Base-by-base conservation (phyloP, 768 basidiomycete species). In the Calocybe indica region DNA sequence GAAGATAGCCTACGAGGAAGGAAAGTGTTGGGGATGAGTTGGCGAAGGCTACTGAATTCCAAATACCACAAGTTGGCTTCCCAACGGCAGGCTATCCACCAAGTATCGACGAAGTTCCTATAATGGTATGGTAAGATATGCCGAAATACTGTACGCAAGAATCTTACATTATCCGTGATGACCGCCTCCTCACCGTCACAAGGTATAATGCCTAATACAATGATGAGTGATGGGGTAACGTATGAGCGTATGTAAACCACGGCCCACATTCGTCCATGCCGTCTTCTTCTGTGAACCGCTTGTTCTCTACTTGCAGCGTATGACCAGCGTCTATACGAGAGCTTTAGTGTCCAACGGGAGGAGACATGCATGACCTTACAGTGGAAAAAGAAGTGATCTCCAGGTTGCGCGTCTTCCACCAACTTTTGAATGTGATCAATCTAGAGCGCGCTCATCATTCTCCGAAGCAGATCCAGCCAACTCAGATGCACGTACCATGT, bases 361-460 rank as follows among this genome's bases (percentile, higher is more conserved):
- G 33, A 28, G 6, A 15, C 5, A 11, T 5, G 5, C 33, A 29
- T 10, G 15, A 37, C 15, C 31, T 48, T 45, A 82, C 80, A 83
- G 38, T 79, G 78, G 48, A 83, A 80, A 50, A 81, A 76, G 52
- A 79, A 75, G 1, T 59, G 70, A 50, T 82, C 81, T 0, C 75
- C 75, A 3, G 71, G 51, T 12, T 65, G 59, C 7, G 72, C 73
- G 33, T 60, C 74, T 30, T 60, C 51, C 0, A 79, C 74, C 6
- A 83, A 62, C 2, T 65, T 63, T 0, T 62, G 50, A 44, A 80
- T 73, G 33, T 74, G 71, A 7, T 53, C 55, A 14, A 68, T 55
- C 78, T 80, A 48, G 39, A 34, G 13, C 11, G 6, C 10, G 7
- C n/a, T 31, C n/a, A 33, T 14, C 5, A 28, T 34, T 45, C 14